phyloP scores from a whole-genome alignment of 805 yeast species.

The Teunomyces atbi region DNA sequence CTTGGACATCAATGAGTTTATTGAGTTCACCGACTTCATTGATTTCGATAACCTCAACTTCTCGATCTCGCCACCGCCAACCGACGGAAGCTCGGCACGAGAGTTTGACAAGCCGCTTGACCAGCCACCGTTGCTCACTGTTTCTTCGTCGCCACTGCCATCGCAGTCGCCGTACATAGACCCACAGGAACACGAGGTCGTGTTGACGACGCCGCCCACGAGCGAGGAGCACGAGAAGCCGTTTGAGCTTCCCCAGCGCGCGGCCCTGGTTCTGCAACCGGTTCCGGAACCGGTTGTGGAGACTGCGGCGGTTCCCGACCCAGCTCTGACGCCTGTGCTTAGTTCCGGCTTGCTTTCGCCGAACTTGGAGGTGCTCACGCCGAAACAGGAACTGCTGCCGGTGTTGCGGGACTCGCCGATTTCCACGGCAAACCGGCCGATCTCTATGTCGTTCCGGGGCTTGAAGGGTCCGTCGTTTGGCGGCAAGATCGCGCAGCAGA shows the following conservation, averaged over 20 bases:
- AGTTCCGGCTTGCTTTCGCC: background rate
- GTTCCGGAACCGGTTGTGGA: background rate
- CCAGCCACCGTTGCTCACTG: background rate
- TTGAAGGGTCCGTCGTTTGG: conserved; percentile 58
- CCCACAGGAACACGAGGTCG: background rate
- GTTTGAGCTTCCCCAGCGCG: background rate
- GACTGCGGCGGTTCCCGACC: background rate
- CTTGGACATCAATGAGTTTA: conserved; percentile 26
- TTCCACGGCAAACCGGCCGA: conserved; percentile 28
- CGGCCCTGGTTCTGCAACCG: background rate
- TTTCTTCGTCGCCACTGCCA: background rate
- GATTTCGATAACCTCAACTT: conserved; percentile 39
- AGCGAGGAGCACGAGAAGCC: background rate
- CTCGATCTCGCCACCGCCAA: conserved; percentile 19
- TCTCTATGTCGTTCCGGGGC: conserved; percentile 61
- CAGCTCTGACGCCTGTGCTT: background rate
- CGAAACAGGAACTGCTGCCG: background rate
- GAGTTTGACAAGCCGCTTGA: background rate
- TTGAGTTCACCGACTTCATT: conserved; percentile 41
- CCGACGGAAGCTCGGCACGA: background rate
- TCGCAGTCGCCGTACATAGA: conserved; percentile 2
- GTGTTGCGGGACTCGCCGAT: background rate
- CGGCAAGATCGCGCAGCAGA: conserved; percentile 25
- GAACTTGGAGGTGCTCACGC: background rate
- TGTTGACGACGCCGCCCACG: background rate